phyloP scores from a whole-genome alignment of 192 early-diverging fungal species.

The Coemansia sp. region DNA sequence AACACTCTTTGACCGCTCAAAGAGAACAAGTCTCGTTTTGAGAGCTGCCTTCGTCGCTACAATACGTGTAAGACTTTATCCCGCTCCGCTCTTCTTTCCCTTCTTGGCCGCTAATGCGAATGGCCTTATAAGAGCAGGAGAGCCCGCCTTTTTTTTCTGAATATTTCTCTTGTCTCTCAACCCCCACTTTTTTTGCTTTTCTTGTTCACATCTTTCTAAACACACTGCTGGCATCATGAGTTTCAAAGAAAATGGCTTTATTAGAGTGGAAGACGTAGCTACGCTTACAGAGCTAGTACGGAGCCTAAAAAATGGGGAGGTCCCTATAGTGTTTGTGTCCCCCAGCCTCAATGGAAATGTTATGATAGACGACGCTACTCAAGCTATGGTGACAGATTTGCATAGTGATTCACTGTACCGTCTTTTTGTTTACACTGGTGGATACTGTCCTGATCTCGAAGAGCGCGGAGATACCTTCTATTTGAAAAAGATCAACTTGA shows the following conservation, averaged over 20 bases:
- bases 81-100: neutral
- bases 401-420: neutral
- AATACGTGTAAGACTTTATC: neutral
- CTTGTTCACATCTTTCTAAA: neutral
- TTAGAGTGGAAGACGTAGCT: neutral
- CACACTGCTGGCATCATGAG: neutral
- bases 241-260: neutral
- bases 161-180: neutral
- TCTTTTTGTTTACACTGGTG: neutral
- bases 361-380: neutral
- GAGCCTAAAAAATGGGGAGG: neutral
- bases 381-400: neutral
- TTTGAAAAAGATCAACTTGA: neutral
- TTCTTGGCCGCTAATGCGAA: neutral
- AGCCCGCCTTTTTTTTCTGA: neutral
- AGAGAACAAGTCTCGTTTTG: neutral
- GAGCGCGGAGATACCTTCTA: neutral
- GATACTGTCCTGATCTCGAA: neutral
- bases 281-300: constrained; percentile 1
- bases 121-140: neutral
- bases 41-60: too few relatives aligned
- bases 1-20: neutral
- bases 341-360: neutral
- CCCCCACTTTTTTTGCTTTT: neutral
- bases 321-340: neutral